A percentile compares a stretch with the other conserved stretches of the same genome.
These are phyloP conservation scores for Musa acuminata DNA, from an alignment of 176 grass and related monocot genomes.

Conservation along the genomic window DNA sequence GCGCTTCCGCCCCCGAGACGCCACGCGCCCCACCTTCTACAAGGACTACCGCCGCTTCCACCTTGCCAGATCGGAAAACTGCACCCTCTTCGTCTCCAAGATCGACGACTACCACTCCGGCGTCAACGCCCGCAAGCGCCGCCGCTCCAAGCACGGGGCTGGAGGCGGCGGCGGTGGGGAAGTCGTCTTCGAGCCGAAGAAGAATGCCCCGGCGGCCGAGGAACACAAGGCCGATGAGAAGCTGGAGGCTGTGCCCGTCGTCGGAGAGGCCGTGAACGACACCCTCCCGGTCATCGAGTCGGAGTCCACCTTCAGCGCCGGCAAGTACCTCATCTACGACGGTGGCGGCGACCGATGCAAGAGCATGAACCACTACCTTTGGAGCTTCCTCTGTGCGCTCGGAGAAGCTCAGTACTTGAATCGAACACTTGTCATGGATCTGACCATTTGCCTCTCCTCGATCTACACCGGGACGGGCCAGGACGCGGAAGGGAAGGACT, in stretches of 20 bases:
- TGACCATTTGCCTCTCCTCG: slow-evolving; percentile 16
- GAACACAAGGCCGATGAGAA: neutral
- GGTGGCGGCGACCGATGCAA: slow-evolving; percentile 20
- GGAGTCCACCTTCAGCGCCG: slow-evolving; percentile 6
- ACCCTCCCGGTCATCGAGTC: slow-evolving; percentile 13
- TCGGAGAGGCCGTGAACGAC: slow-evolving; percentile 19
- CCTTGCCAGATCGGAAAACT: neutral
- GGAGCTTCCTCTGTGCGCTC: slow-evolving; percentile 21
- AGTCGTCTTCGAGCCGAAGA: slow-evolving; percentile 12
- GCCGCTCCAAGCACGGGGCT: neutral
- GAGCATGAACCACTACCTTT: slow-evolving; percentile 21
- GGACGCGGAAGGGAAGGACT: slow-evolving; percentile 9
- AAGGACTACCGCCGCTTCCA: slow-evolving; percentile 33
- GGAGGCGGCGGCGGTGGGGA: neutral
- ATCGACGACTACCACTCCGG: slow-evolving; percentile 17
- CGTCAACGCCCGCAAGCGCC: slow-evolving; percentile 15
- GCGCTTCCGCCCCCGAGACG: slow-evolving; percentile 73
- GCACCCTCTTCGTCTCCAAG: slow-evolving; percentile 3
- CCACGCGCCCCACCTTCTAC: slow-evolving; percentile 63
- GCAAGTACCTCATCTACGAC: slow-evolving; percentile 10
- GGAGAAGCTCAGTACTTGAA: slow-evolving; percentile 20
- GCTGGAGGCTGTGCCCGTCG: slow-evolving; percentile 2
- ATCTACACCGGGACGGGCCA: slow-evolving; percentile 13
- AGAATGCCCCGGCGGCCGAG: neutral
- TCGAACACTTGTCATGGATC: slow-evolving; percentile 19